Conservation (phyloP, 371 early-diverging fungal species). For the Mucor indicus region DNA sequence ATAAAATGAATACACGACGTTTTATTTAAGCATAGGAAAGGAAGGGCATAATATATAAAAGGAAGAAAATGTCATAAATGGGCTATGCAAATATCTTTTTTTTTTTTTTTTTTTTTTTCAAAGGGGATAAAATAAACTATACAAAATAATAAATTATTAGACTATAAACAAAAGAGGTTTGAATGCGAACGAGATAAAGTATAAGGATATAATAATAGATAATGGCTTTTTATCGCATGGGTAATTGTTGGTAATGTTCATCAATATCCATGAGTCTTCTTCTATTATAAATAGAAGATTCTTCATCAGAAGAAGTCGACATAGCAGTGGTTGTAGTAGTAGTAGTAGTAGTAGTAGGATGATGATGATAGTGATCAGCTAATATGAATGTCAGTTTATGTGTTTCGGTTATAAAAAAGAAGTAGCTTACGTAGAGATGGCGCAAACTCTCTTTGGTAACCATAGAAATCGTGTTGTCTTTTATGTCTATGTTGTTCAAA, state of each 20-base stretch:
- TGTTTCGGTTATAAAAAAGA: neutral
- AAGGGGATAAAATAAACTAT: neutral
- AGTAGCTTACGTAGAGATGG: neutral
- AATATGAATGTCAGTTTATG: no score
- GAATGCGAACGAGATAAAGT: no score
- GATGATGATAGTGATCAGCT: neutral
- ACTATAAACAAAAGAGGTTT: no score
- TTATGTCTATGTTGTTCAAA: conserved; percentile 6
- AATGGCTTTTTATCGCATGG: conserved; percentile 8
- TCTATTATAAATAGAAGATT: no score
- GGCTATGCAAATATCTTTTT: no score
- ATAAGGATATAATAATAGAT: neutral
- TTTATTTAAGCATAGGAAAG: no score
- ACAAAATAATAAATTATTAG: neutral
- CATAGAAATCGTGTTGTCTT: conserved; percentile 13
- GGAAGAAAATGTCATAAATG: no score
- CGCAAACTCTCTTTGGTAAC: conserved; percentile 9
- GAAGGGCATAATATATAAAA: neutral
- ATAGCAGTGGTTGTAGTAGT: no score
- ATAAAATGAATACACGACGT: no score
- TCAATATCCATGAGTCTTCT: conserved; percentile 1
- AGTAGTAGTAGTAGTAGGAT: neutral
- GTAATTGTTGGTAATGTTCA: conserved; percentile 5
- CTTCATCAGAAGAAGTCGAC: conserved; percentile 2
- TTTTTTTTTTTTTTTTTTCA: no score